Base-by-base conservation (phyloP, 305 asterid genomes). In the Vinca major region DNA sequence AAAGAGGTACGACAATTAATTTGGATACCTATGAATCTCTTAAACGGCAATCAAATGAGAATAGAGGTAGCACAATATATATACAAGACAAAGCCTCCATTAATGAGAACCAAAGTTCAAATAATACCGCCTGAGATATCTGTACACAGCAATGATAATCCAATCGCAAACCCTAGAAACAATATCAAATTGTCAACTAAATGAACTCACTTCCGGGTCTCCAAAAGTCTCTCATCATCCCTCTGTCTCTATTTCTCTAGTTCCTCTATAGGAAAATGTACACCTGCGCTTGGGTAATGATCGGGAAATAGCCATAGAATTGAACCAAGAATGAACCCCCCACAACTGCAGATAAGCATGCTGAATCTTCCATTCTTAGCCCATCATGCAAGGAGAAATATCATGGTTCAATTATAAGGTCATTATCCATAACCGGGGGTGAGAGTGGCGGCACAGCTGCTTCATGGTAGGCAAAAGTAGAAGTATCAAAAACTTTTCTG, bases 241-340 rank as follows among this genome's bases (percentile, higher is more conserved):
- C 16, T 26, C 36, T 20, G 44, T 45, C 74, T 67, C 72, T 69
- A 58, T 63, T 57, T 50, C 76, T 49, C 54, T 39, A 26, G 79
- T 45, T 66, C 66, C 77, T 74, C 51, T 79, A 4, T 5, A 41
- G 69, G 8, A 78, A 72, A 79, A 76, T 84, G 74, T 87, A 89
- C 95, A 79, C 85, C 89, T 84, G 88, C 94, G 95, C 98, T 91
- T 91, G 98, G 96, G 91, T 91, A 89, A 78, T 86, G 96, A 89
- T 91, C 96, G 97, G 95, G 95, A 72, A 91, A 85, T 62, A 76
- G 80, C 86, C 82, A 77, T 49, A 55, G 7, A 77, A 69, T 69
- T 43, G 68, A 69, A 77, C 77, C 81, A 75, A 68, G 65, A 76
- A 58, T 39, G 54, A 41, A 67, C 50, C 71, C 71, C 61, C 33